Percentiles rank a stretch among this genome's conserved stretches.
Evolutionary conservation across 2,329 filamentous ascomycete genomes (phyloP).

Genomic region (Penicillium griseofulvum): DNA sequence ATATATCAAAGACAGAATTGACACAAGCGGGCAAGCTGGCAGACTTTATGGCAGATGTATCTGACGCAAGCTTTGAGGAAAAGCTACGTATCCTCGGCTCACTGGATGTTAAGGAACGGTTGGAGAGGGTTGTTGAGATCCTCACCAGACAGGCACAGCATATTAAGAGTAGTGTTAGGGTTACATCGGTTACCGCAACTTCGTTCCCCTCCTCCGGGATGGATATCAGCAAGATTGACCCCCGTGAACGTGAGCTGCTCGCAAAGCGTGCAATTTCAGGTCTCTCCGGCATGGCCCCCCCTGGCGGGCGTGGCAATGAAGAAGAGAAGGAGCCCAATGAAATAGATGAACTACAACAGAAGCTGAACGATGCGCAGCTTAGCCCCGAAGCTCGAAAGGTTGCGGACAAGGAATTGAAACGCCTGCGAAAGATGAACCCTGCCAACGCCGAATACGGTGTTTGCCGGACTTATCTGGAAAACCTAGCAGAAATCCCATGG

Average conservation of each 20-base stretch:
- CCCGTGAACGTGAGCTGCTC: slow-evolving; percentile 46
- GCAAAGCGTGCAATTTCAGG: slow-evolving; percentile 45
- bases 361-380: slow-evolving; percentile 75
- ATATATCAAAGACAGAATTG: slow-evolving; percentile 78
- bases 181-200: slow-evolving; percentile 72
- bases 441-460: slow-evolving; percentile 96
- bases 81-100: slow-evolving; percentile 84
- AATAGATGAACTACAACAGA: slow-evolving; percentile 85
- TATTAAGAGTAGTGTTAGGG: slow-evolving; percentile 83
- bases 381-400: slow-evolving; percentile 83
- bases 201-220: slow-evolving; percentile 61
- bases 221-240: slow-evolving; percentile 53
- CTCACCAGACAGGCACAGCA: slow-evolving; percentile 76
- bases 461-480: slow-evolving; percentile 89
- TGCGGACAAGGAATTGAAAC: slow-evolving; percentile 83
- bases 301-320: slow-evolving; percentile 48
- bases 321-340: slow-evolving; percentile 85
- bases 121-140: slow-evolving; percentile 79
- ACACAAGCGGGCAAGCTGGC: slow-evolving; percentile 81
- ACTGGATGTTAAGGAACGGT: slow-evolving; percentile 70
- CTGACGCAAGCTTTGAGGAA: slow-evolving; percentile 84
- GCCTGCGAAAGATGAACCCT: slow-evolving; percentile 92
- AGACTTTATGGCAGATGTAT: slow-evolving; percentile 94
- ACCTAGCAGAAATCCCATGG: slow-evolving; percentile 92
- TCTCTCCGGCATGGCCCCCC: slow-evolving; percentile 41